Evolutionary conservation across 2,329 filamentous ascomycete genomes (phyloP), one percentile per base, ranked within the genome.

Genomic region (Penicillium palitans): DNA sequence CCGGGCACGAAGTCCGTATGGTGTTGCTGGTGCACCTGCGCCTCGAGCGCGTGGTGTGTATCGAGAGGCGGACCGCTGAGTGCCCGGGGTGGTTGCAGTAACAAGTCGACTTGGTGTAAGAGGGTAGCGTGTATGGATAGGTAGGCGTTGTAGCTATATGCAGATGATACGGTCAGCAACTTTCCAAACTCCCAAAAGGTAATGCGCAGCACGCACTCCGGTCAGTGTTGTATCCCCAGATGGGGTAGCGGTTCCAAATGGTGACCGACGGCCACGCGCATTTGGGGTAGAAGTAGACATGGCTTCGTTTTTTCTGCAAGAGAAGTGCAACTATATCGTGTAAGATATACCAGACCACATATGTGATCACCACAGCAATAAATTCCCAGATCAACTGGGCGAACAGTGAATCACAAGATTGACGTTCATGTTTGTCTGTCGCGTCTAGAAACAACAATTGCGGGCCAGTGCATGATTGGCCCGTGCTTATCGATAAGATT

Each of bases 1-100:
- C 29, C 83, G 73, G 10, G 83, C 82, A 42, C 80, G 77, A 56
- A 84, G 77, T 27, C 81, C 81, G 74, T 84, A 80, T 0, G 83
- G 83, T 17, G 83, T 85, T 6, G 81, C 79, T 9, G 82, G 83
- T 17, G 78, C 78, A 19, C 64, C 71, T 46, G 53, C 61, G 35
- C 61, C 68, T 54, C 69, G 64, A 24, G 65, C 66, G 39, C 74
- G 68, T 27, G 75, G 74, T 33, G 74, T 77, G 42, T 64, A 68
- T 60, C 74, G 70, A 60, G 66, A 69, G 39, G 65, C 70, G 29
- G 71, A 72, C 21, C 72, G 68, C 51, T 72, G 71, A 25, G 65
- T 66, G 17, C 70, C 73, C 6, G 74, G 73, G 3, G 74, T 75
- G 39, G 60, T 58, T 39, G 64, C 48, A 31, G 66, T 66, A 10